Conservation (phyloP, 257 asterid species). For the Handroanthus guayacan region DNA sequence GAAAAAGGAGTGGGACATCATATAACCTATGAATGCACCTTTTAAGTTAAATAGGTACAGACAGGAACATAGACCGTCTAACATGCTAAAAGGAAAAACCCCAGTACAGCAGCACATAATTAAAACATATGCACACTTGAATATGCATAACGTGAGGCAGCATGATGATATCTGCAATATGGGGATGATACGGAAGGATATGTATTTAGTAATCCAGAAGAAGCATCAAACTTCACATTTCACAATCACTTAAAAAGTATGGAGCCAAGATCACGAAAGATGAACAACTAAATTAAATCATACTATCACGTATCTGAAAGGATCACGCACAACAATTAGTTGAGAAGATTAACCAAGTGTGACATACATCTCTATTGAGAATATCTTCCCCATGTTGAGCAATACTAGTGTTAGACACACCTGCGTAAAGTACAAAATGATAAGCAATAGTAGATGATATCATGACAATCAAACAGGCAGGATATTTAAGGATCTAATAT, state of each 20-base stretch:
- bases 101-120: neutral
- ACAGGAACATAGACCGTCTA: too few relatives aligned
- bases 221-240: constrained; percentile 7
- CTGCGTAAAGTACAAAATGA: constrained; percentile 41
- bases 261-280: neutral
- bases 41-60: neutral
- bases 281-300: neutral
- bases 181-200: neutral
- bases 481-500: neutral
- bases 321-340: constrained; percentile 18
- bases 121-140: neutral
- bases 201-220: neutral
- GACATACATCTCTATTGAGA: constrained; percentile 50
- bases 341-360: constrained; percentile 32
- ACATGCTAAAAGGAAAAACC: neutral
- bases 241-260: neutral
- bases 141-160: neutral
- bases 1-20: neutral
- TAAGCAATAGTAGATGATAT: constrained; percentile 23
- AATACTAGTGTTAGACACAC: constrained; percentile 40
- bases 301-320: neutral
- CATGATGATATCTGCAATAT: neutral
- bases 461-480: constrained; percentile 5
- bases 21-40: constrained; percentile 3
- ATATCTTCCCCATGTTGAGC: constrained; percentile 42